phyloP scores from a whole-genome alignment of 106 monocot species.

The Apostasia shenzhenica region DNA sequence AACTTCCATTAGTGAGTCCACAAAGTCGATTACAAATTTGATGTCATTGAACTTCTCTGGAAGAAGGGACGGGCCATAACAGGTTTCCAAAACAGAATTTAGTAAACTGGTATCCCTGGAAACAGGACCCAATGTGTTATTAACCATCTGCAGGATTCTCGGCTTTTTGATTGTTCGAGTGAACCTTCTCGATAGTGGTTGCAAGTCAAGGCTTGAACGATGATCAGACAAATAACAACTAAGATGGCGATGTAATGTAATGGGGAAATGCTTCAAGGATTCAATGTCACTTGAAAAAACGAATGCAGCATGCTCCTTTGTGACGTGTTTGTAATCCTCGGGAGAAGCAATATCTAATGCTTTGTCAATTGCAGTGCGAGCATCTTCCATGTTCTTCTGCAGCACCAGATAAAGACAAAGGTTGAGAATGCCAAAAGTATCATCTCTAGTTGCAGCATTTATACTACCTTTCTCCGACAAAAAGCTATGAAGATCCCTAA shows the following conservation, averaged over 20 bases:
- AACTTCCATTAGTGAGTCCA: conserved; percentile 63
- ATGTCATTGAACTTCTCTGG: conserved; percentile 38
- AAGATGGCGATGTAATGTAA: conserved; percentile 16
- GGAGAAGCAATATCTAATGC: conserved; percentile 44
- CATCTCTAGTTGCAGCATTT: conserved; percentile 17
- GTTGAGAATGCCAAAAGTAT: conserved; percentile 52
- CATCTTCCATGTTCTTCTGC: conserved; percentile 35
- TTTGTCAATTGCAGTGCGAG: conserved; percentile 41
- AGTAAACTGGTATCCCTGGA: conserved; percentile 37
- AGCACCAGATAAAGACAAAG: conserved; percentile 39
- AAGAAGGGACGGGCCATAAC: conserved; percentile 55
- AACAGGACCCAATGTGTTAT: conserved; percentile 52
- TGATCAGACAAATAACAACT: conserved; percentile 38
- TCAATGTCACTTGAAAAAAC: conserved; percentile 6
- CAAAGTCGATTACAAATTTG: conserved; percentile 56
- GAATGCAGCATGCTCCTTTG: conserved; percentile 61
- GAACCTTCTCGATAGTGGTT: conserved; percentile 58
- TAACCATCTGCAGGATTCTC: conserved; percentile 43
- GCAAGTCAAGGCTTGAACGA: conserved; percentile 14
- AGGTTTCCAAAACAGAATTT: conserved; percentile 70
- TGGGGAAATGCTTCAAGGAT: background rate
- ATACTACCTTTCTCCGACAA: background rate
- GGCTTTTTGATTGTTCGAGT: conserved; percentile 49
- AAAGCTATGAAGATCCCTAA: background rate
- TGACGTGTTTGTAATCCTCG: conserved; percentile 44